These are phyloP conservation scores for Hevea brasiliensis DNA, from an alignment of 345 rosid genomes.

Conservation along the genomic window DNA sequence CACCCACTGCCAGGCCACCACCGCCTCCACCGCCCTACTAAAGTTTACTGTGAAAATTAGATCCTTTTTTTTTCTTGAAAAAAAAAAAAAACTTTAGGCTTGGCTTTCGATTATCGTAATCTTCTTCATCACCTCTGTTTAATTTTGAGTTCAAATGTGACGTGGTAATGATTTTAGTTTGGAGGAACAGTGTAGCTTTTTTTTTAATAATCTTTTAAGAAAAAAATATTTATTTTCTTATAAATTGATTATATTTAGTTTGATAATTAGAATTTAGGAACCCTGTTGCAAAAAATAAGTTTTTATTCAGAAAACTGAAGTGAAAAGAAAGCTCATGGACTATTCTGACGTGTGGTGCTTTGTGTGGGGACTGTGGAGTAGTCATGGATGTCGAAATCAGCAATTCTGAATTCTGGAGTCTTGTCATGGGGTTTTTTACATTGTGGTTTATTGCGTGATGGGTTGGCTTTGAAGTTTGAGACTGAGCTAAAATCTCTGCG, in stretches of 20 bases:
- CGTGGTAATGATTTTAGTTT: not conserved
- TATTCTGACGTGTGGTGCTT: not conserved
- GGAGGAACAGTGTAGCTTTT: not conserved
- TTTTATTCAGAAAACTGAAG: not conserved
- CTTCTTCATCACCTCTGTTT: not conserved
- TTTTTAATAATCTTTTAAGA: no score
- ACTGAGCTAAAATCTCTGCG: not conserved
- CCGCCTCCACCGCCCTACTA: constrained; percentile 45
- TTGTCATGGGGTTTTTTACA: not conserved
- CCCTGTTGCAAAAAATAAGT: no score
- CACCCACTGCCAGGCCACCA: constrained; percentile 63
- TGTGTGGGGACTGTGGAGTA: not conserved
- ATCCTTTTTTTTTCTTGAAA: not conserved
- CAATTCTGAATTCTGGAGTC: not conserved
- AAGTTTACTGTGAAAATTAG: not conserved
- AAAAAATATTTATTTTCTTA: no score
- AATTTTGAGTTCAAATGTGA: constrained; percentile 1
- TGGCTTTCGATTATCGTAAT: not conserved
- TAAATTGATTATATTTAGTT: no score
- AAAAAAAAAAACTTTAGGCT: not conserved
- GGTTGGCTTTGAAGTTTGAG: constrained; percentile 25
- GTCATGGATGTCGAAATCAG: constrained; percentile 7
- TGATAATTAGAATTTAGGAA: no score
- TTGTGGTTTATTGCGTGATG: not conserved
- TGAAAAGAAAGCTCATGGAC: not conserved